Conservation (phyloP, 2,329 filamentous ascomycete species). For the Colletotrichum nymphaeae region DNA sequence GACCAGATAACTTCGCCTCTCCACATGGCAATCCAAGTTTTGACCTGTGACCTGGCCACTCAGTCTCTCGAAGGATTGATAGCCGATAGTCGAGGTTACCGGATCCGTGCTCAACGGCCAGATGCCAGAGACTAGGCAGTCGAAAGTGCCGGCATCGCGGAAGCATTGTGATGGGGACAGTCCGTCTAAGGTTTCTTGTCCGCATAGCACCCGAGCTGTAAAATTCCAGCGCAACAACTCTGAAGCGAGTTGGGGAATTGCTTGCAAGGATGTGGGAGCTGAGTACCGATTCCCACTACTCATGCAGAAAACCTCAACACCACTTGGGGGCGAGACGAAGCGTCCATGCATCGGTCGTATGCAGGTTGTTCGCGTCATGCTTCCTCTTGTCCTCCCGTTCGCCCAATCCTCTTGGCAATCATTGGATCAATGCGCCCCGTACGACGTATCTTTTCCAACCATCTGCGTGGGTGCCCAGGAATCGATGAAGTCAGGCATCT, state of each 20-base stretch:
- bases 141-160: slow-evolving; percentile 24
- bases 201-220: slow-evolving; percentile 17
- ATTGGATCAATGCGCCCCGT: slow-evolving; percentile 16
- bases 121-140: not conserved
- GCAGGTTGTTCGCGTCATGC: slow-evolving; percentile 15
- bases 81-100: not conserved
- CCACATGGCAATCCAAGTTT: not conserved
- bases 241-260: slow-evolving; percentile 13
- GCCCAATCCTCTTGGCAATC: slow-evolving; percentile 10
- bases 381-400: slow-evolving; percentile 10
- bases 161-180: slow-evolving; percentile 6
- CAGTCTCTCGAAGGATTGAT: not conserved
- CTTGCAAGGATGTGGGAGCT: not conserved
- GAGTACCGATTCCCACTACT: slow-evolving; percentile 15
- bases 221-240: not conserved
- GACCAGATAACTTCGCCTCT: not conserved
- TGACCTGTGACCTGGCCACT: not conserved
- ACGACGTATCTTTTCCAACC: not conserved
- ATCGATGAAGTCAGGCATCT: slow-evolving; percentile 25
- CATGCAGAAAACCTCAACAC: slow-evolving; percentile 18
- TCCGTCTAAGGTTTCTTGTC: slow-evolving; percentile 9
- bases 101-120: not conserved
- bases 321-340: slow-evolving; percentile 16
- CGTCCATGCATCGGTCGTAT: slow-evolving; percentile 21
- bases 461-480: slow-evolving; percentile 31